Percentiles rank a stretch among this genome's conserved stretches.
These are phyloP conservation scores for Chaetomium cochliodes DNA, from an alignment of 495 filamentous ascomycete species.

Conservation along the genomic window DNA sequence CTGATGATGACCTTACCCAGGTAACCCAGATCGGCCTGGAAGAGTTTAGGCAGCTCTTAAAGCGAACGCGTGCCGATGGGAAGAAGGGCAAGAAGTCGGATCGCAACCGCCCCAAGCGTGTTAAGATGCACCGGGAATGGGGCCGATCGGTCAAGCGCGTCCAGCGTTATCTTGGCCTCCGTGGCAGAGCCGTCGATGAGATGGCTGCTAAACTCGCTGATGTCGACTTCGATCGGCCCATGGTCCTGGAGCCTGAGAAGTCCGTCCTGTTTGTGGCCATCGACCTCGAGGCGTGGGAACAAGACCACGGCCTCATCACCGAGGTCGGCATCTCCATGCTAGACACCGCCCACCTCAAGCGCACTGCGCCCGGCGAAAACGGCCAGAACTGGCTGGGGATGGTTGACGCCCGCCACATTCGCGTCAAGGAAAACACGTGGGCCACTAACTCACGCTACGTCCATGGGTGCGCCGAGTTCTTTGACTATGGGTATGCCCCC, in stretches of 20 bases:
- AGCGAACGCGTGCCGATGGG: slow-evolving; percentile 26
- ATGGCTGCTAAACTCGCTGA: neutral
- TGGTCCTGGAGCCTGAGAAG: slow-evolving; percentile 46
- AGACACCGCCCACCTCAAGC: slow-evolving; percentile 62
- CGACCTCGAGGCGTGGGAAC: slow-evolving; percentile 81
- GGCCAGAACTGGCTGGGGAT: slow-evolving; percentile 62
- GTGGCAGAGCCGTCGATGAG: slow-evolving; percentile 28
- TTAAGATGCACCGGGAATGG: slow-evolving; percentile 48
- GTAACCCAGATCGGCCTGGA: slow-evolving; percentile 19
- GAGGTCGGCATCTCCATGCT: slow-evolving; percentile 84
- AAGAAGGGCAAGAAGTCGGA: slow-evolving; percentile 35
- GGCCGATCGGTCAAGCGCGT: slow-evolving; percentile 55
- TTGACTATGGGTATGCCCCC: slow-evolving; percentile 65
- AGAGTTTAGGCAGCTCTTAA: slow-evolving; percentile 16
- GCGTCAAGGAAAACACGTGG: slow-evolving; percentile 65
- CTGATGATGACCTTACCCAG: slow-evolving; percentile 27
- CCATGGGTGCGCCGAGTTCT: slow-evolving; percentile 66
- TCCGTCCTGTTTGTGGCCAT: slow-evolving; percentile 70
- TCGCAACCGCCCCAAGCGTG: slow-evolving; percentile 46
- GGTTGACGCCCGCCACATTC: slow-evolving; percentile 72
- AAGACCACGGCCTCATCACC: slow-evolving; percentile 59
- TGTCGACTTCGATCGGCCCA: slow-evolving; percentile 26
- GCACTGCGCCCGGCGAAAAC: slow-evolving; percentile 56
- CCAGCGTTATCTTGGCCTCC: slow-evolving; percentile 69
- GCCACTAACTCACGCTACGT: slow-evolving; percentile 64